Conservation (phyloP, 768 basidiomycete species). For the Calocybe cyanea region DNA sequence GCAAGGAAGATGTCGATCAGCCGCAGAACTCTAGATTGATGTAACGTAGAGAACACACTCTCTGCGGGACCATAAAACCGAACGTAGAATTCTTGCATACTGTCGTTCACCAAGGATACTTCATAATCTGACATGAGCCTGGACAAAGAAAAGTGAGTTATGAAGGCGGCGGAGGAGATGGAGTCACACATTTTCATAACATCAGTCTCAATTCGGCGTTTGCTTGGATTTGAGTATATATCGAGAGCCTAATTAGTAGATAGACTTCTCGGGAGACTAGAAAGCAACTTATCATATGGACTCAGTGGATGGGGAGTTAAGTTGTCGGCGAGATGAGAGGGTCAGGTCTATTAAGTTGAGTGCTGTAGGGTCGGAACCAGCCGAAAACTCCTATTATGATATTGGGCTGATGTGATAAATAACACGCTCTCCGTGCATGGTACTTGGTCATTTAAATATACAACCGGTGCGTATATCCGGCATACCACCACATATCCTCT, state of each 20-base stretch:
- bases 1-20: conserved; percentile 5
- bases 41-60: conserved; percentile 55
- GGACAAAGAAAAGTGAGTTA: conserved; percentile 13
- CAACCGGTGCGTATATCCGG: too few relatives aligned
- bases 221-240: conserved; percentile 71
- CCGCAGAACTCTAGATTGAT: not conserved
- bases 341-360: too few relatives aligned
- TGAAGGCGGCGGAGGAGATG: conserved; percentile 6
- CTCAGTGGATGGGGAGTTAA: conserved; percentile 1
- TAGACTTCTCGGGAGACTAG: not conserved
- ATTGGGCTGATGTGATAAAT: too few relatives aligned
- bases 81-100: conserved; percentile 98
- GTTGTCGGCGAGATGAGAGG: conserved; percentile 9
- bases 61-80: conserved; percentile 91
- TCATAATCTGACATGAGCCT: conserved; percentile 99
- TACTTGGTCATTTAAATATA: too few relatives aligned
- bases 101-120: conserved; percentile 95
- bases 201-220: conserved; percentile 96
- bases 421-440: too few relatives aligned
- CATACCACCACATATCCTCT: too few relatives aligned
- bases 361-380: conserved; percentile 9
- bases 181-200: conserved; percentile 92
- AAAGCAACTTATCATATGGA: conserved; percentile 57
- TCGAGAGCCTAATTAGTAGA: conserved; percentile 16
- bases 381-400: conserved; percentile 3